Evolutionary conservation across 129 eudicot species (phyloP).

Genomic region (Logfia minima): DNA sequence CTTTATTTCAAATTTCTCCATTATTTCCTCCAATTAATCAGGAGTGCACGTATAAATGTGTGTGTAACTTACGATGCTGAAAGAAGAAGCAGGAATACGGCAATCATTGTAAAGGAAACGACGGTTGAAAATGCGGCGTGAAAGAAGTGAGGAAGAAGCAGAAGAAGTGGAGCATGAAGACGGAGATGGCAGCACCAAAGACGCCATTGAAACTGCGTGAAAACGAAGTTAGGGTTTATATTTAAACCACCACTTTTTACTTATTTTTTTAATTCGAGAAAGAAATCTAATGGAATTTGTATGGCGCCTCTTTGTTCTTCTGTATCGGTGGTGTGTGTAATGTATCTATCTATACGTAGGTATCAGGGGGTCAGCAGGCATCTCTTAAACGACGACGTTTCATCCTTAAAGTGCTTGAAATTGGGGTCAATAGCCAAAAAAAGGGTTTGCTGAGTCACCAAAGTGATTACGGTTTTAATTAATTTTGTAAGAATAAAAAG

Average conservation of each 20-base stretch:
- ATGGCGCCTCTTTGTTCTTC: slow-evolving; percentile 42
- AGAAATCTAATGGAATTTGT: slow-evolving; percentile 18
- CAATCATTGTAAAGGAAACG: slow-evolving; percentile 12
- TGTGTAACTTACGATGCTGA: slow-evolving; percentile 45
- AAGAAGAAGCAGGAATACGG: slow-evolving; percentile 25
- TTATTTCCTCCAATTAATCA: not conserved
- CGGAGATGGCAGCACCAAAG: slow-evolving; percentile 46
- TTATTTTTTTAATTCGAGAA: no score
- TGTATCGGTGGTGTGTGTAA: not conserved
- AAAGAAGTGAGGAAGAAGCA: slow-evolving; percentile 37
- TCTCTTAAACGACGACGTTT: slow-evolving; percentile 25
- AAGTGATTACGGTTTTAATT: not conserved
- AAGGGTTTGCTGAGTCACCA: not conserved
- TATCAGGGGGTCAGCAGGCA: slow-evolving; percentile 31
- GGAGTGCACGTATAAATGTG: not conserved
- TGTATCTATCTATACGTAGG: slow-evolving; percentile 29
- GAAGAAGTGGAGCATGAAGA: slow-evolving; percentile 45
- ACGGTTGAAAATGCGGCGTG: slow-evolving; percentile 36
- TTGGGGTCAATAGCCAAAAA: not conserved
- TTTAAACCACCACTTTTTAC: not conserved
- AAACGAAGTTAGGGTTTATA: slow-evolving; percentile 29
- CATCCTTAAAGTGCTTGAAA: not conserved
- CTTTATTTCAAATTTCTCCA: not conserved
- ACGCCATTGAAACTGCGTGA: slow-evolving; percentile 43
- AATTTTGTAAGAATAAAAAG: no score